phyloP scores from a whole-genome alignment of 768 basidiomycete genomes.

The Heimioporus sp. region DNA sequence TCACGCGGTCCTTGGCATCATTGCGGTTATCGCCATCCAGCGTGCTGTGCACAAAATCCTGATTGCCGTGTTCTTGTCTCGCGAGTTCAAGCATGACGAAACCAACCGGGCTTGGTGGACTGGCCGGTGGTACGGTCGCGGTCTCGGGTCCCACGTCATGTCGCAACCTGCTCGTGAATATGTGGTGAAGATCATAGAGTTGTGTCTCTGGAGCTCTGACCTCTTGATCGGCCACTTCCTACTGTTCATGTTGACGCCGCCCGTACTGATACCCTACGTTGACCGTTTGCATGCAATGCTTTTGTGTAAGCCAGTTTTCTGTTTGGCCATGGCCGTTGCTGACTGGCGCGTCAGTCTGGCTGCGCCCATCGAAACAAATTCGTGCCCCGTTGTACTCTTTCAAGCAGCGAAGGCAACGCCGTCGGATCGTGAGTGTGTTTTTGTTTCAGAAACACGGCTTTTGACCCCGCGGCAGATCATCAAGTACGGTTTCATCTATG shows the following conservation, averaged over 20 bases:
- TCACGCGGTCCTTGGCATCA: constrained; percentile 91
- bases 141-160: constrained; percentile 86
- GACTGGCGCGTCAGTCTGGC: constrained; percentile 67
- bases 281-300: constrained; percentile 89
- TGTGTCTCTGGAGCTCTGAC: constrained; percentile 94
- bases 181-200: constrained; percentile 95
- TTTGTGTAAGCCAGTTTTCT: constrained; percentile 56
- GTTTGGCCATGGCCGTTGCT: constrained; percentile 7
- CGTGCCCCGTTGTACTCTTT: constrained; percentile 87
- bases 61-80: constrained; percentile 90
- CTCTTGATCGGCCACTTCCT: constrained; percentile 85
- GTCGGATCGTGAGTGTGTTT: constrained; percentile 70
- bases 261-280: constrained; percentile 86
- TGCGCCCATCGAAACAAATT: constrained; percentile 92
- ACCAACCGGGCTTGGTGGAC: constrained; percentile 99
- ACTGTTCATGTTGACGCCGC: constrained; percentile 87
- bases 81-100: constrained; percentile 99
- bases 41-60: constrained; percentile 91
- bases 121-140: constrained; percentile 94
- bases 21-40: constrained; percentile 89
- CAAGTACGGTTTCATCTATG: constrained; percentile 80
- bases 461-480: constrained; percentile 51
- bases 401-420: constrained; percentile 86
- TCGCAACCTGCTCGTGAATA: constrained; percentile 99
- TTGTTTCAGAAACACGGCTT: constrained; percentile 2